Evolutionary conservation across 805 yeast genomes (phyloP).

Genomic region (Maudiozyma saulgeensis): DNA sequence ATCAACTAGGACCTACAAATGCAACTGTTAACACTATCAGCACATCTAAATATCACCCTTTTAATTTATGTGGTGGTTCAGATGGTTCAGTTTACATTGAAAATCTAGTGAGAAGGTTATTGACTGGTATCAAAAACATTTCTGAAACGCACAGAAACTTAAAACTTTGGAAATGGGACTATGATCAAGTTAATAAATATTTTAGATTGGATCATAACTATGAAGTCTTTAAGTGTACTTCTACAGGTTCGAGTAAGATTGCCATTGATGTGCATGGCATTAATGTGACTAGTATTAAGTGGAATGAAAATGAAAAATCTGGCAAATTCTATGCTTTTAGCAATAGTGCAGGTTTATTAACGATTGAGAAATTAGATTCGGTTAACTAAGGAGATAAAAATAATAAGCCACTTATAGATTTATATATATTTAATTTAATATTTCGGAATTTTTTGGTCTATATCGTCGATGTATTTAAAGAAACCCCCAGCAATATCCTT

Average conservation of each 20-base stretch:
- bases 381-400: constrained; percentile 17
- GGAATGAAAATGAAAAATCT: constrained; percentile 43
- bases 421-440: constrained; percentile 33
- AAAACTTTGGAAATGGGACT: constrained; percentile 34
- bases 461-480: constrained; percentile 49
- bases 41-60: constrained; percentile 38
- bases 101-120: constrained; percentile 32
- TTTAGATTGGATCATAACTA: constrained; percentile 35
- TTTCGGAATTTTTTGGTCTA: constrained; percentile 54
- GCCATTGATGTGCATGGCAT: constrained; percentile 42
- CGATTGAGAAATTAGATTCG: constrained; percentile 14
- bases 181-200: constrained; percentile 29
- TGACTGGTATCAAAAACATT: constrained; percentile 29
- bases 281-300: constrained; percentile 39
- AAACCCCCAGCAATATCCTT: constrained; percentile 76
- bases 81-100: constrained; percentile 39
- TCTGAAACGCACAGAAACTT: constrained; percentile 23
- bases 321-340: constrained; percentile 38
- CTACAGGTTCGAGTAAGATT: constrained; percentile 22
- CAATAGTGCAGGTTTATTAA: constrained; percentile 26
- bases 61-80: constrained; percentile 38
- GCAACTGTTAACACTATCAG: constrained; percentile 35
- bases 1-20: constrained; percentile 32
- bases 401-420: too few relatives aligned
- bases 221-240: constrained; percentile 28